Conservation (phyloP, 2,329 filamentous ascomycete species). For the Calonectria pseudoturangicola region DNA sequence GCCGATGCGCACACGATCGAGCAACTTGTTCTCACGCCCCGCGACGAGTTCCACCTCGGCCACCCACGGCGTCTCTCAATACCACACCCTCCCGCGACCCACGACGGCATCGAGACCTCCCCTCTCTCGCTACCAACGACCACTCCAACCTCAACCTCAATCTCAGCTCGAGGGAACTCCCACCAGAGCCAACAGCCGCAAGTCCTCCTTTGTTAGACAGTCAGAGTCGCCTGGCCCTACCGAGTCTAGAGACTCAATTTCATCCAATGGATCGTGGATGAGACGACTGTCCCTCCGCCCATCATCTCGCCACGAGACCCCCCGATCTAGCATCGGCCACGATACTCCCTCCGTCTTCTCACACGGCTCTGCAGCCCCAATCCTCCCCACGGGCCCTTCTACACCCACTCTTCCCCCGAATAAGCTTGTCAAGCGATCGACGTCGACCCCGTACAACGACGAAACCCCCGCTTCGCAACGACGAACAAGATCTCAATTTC, state of each 20-base stretch:
- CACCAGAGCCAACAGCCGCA: slow-evolving; percentile 62
- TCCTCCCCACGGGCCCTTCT: slow-evolving; percentile 66
- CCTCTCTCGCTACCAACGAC: slow-evolving; percentile 61
- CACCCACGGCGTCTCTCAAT: slow-evolving; percentile 56
- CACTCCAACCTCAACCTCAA: slow-evolving; percentile 63
- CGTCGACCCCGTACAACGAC: slow-evolving; percentile 71
- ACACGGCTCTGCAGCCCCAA: slow-evolving; percentile 79
- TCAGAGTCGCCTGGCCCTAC: slow-evolving; percentile 61
- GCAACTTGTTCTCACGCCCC: slow-evolving; percentile 62
- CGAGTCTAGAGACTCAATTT: slow-evolving; percentile 74
- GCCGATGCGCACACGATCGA: slow-evolving; percentile 52
- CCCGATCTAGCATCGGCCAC: slow-evolving; percentile 78
- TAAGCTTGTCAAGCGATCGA: slow-evolving; percentile 85
- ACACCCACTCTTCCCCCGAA: slow-evolving; percentile 76
- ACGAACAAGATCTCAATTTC: slow-evolving; percentile 76
- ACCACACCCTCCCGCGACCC: slow-evolving; percentile 56
- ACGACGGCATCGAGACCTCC: slow-evolving; percentile 60
- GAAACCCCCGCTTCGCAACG: slow-evolving; percentile 65
- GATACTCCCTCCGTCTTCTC: slow-evolving; percentile 81
- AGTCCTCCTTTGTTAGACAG: slow-evolving; percentile 65
- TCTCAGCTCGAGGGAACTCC: slow-evolving; percentile 65
- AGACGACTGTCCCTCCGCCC: slow-evolving; percentile 81
- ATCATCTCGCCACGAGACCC: slow-evolving; percentile 77
- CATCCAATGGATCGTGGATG: slow-evolving; percentile 82
- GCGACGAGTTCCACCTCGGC: slow-evolving; percentile 64